Base-by-base conservation (phyloP, 805 yeast species). In the Candida xiaguanensis region DNA sequence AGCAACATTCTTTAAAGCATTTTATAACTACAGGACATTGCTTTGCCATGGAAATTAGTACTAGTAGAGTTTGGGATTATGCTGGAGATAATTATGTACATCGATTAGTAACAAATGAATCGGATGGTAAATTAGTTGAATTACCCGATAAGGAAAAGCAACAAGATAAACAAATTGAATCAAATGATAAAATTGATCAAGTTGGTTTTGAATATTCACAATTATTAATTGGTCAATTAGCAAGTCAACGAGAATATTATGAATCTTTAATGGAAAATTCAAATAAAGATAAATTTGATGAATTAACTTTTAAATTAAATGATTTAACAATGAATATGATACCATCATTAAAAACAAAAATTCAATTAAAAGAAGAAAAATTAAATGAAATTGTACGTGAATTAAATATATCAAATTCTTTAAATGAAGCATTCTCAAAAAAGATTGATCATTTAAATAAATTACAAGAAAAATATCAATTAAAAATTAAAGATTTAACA, bases 31-130 rank as follows among this genome's bases (percentile, higher is more conserved):
- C 95, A 0, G 80, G 83, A 5, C 97, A 89, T 58, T 85, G 95
- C 51, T 89, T 86, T 63, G 85, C 96, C 0, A 88, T 89, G 95
- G 96, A 89, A 53, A 67, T 86, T 33, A 61, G 70, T 8, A 77
- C 95, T 0, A 93, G 89, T 44, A 68, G 97, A 29, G 95, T 89
- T 1, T 89, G 97, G 97, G 96, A 89, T 57, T 89, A 89, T 56
- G 89, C 90, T 0, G 90, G 90, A 2, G 97, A 89, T 55, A 80
- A 79, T 47, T 89, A 89, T 57, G 96, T 89, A 8, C 97, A 89
- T 58, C 61, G 97, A 36, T 63, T 89, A 31, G 74, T 89, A 3
- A 87, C 89, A 44, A 88, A 86, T 58, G 90, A 85, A 56, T 72
- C 82, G 0, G 96, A 89, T 56, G 97, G 97, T 0, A 90, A 90